A percentile compares a stretch with the other conserved stretches of the same genome.
Evolutionary conservation across 768 basidiomycete genomes (phyloP).

Genomic region (Rhizopogon vinicolor): DNA sequence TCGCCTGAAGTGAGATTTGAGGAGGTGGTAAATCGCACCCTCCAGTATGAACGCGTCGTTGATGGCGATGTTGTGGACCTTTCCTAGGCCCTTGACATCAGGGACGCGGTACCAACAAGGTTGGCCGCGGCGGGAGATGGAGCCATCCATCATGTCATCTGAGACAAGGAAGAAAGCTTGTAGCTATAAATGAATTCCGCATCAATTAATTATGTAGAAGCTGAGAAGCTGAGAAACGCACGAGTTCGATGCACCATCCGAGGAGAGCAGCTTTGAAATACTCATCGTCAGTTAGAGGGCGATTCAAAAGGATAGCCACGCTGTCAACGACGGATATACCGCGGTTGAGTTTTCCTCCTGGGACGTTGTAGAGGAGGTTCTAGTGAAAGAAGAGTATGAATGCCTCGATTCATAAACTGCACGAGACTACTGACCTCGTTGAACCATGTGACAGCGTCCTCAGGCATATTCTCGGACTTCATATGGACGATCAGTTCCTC

Average conservation of each 20-base stretch:
- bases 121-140: constrained; percentile 90
- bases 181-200: constrained; percentile 43
- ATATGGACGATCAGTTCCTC: constrained; percentile 75
- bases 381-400: constrained; percentile 22
- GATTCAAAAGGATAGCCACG: constrained; percentile 79
- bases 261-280: constrained; percentile 85
- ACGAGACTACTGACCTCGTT: constrained; percentile 50
- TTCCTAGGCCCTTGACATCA: constrained; percentile 32
- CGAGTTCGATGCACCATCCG: constrained; percentile 95
- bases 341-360: constrained; percentile 93
- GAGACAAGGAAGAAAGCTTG: constrained; percentile 98
- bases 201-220: neutral
- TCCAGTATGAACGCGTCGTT: constrained; percentile 98
- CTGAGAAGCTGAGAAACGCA: constrained; percentile 36
- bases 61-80: constrained; percentile 65
- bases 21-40: constrained; percentile 84
- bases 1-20: constrained; percentile 80
- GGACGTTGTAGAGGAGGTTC: constrained; percentile 93
- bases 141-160: constrained; percentile 97
- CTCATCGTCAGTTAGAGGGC: constrained; percentile 69
- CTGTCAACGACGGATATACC: constrained; percentile 96
- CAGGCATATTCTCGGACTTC: constrained; percentile 69
- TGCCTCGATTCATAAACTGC: neutral
- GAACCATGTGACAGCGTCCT: constrained; percentile 84
- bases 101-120: constrained; percentile 88